Base-by-base conservation (phyloP, 352 stramenopile species). In the Pythium sp. region DNA sequence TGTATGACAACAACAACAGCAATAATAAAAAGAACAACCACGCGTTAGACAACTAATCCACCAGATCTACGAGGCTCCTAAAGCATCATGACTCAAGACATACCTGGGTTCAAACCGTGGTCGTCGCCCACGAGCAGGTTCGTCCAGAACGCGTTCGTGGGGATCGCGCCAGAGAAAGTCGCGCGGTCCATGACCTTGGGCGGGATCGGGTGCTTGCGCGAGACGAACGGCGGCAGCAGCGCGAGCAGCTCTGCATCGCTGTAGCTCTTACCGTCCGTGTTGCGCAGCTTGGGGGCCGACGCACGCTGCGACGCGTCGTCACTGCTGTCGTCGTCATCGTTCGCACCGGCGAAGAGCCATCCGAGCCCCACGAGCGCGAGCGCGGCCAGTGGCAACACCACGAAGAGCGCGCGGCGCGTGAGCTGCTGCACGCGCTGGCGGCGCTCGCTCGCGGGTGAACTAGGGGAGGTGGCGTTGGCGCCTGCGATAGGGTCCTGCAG, bases 101-200 rank as follows among this genome's bases (percentile, higher is more conserved):
- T 61, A 67, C 64, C 91, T 34, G 76, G 69, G 64, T 92, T 92
- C 20, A 91, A 71, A 0, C 84, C 87, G 68, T 95, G 87, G 46
- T 78, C 70, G 61, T 95, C 87, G 41, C 72, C 84, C 34, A 97
- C 80, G 24, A 96, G 79, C 46, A 97, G 63, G 57, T 97, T 97
- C 1, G 89, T 92, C 89, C 91, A 98, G 77, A 94, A 98, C 34
- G 85, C 84, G 58, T 96, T 96, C 24, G 92, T 97, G 14, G 92
- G 92, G 55, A 93, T 76, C 47, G 86, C 77, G 24, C 71, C 66
- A 12, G 68, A 58, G 55, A 91, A 89, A 43, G 58, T 68, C 26
- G 72, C 74, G 49, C 74, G 70, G 28, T 82, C 76, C 46, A 90
- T 75, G 53, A 89, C 70, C 54, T 88, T 86, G 34, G 86, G 86